Percentiles rank a stretch among this genome's conserved stretches.
phyloP scores from a whole-genome alignment of 2,329 filamentous ascomycete species.

The Rutstroemia sp. region DNA sequence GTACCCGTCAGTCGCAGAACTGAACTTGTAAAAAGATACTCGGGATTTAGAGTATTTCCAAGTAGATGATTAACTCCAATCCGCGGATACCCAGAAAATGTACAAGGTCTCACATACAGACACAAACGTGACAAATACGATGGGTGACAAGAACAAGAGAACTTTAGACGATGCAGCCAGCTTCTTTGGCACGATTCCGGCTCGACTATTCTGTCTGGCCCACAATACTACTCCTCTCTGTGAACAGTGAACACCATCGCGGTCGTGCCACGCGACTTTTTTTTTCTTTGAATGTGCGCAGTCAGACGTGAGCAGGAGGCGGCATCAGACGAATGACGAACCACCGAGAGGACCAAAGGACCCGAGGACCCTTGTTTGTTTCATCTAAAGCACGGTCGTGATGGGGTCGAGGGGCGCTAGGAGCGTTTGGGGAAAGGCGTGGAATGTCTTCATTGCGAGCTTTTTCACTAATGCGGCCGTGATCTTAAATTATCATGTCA shows the following conservation, averaged over 20 bases:
- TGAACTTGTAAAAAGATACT: conserved; percentile 19
- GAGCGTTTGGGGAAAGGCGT: too few species aligned
- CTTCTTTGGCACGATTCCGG: neutral
- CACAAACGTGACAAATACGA: too few species aligned
- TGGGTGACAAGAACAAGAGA: too few species aligned
- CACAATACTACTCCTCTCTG: neutral
- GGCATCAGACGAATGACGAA: conserved; percentile 24
- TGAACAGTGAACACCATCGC: neutral
- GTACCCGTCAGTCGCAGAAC: conserved; percentile 60
- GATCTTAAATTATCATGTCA: too few species aligned
- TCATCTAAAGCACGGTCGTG: conserved; percentile 12
- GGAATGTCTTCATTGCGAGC: too few species aligned
- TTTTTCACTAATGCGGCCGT: too few species aligned
- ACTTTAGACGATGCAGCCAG: too few species aligned
- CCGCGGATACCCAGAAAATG: too few species aligned
- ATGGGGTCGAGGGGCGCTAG: too few species aligned
- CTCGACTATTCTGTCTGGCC: neutral
- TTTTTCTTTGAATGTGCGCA: neutral
- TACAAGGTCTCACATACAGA: too few species aligned
- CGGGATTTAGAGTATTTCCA: too few species aligned
- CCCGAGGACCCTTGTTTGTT: conserved; percentile 16
- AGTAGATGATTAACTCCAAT: too few species aligned
- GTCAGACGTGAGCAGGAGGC: neutral
- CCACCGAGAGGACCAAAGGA: conserved; percentile 7
- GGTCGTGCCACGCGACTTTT: conserved; percentile 15